Conservation (phyloP, 1,139 yeast genomes). For the Taphrina wiesneri region DNA sequence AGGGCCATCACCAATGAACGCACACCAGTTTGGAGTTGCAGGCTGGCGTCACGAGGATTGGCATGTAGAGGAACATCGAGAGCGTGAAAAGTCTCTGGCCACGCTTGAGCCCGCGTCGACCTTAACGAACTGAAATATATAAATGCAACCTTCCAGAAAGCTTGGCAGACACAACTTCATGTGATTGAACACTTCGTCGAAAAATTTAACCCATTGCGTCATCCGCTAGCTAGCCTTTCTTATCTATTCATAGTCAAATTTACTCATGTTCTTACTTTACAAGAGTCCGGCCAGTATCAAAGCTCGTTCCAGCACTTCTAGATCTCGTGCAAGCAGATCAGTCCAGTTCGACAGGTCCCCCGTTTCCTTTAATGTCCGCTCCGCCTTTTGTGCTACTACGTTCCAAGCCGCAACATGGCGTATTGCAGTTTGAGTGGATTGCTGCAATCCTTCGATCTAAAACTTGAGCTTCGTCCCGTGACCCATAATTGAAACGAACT, state of each 20-base stretch:
- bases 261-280: background rate
- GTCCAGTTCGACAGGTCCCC: conserved; percentile 25
- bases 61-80: conserved; percentile 20
- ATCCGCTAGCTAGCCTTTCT: background rate
- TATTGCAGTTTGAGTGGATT: background rate
- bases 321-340: background rate
- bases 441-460: background rate
- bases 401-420: background rate
- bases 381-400: background rate
- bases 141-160: background rate
- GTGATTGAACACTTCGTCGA: background rate
- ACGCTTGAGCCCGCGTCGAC: background rate
- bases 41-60: conserved; percentile 25
- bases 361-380: background rate
- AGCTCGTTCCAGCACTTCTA: conserved; percentile 8
- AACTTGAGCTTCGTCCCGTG: background rate
- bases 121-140: background rate
- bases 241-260: background rate
- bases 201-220: no score
- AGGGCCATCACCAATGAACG: conserved; percentile 46
- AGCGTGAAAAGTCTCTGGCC: background rate
- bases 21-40: conserved; percentile 27
- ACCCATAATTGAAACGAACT: background rate
- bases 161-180: background rate
- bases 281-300: background rate